phyloP scores from a whole-genome alignment of 1,139 yeast species.

The Debaryomyces udenii region DNA sequence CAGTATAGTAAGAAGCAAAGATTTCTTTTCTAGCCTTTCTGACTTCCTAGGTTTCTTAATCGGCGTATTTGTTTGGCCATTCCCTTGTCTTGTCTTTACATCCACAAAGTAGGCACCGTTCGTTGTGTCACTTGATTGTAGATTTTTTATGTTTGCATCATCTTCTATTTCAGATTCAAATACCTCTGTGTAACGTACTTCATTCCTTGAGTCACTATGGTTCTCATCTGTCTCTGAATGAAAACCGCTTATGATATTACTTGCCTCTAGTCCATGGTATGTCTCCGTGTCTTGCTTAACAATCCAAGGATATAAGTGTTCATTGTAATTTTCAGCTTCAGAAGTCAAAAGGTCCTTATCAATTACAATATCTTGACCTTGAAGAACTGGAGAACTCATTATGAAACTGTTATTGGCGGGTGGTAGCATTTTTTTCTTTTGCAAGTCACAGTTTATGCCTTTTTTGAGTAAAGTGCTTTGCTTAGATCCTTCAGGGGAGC shows the following conservation, averaged over 20 bases:
- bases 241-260: neutral
- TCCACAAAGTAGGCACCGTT: neutral
- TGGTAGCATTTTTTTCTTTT: neutral
- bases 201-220: neutral
- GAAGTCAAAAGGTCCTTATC: slow-evolving; percentile 12
- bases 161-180: neutral
- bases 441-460: neutral
- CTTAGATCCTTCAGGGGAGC: neutral
- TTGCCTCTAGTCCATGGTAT: neutral
- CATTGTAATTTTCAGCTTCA: slow-evolving; percentile 7
- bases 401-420: neutral
- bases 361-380: slow-evolving; percentile 8
- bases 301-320: slow-evolving; percentile 11
- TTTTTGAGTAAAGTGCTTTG: neutral
- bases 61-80: neutral
- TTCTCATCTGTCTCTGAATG: neutral
- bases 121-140: neutral
- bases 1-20: neutral
- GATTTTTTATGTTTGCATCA: neutral
- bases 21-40: neutral
- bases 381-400: slow-evolving; percentile 9
- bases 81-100: neutral
- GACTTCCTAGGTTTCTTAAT: neutral
- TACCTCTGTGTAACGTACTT: neutral
- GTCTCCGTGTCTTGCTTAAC: slow-evolving; percentile 5